Percentiles rank a stretch among this genome's conserved stretches.
These are phyloP conservation scores for Penicillium desertorum DNA, from an alignment of 495 filamentous ascomycete genomes.

Conservation along the genomic window DNA sequence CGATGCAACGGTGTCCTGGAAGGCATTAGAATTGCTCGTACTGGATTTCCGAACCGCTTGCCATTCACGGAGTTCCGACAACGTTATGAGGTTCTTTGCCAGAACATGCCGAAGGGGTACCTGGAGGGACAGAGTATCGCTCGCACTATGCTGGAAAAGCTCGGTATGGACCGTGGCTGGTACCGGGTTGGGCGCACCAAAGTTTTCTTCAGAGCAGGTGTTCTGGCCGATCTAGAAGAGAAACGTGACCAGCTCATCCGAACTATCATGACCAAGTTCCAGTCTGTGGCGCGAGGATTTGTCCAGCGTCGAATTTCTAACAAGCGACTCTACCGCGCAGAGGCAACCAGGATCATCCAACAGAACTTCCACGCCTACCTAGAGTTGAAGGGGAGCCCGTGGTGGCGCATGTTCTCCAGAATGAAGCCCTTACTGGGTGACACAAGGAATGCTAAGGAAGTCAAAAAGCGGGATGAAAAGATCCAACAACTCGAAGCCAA, in stretches of 20 bases:
- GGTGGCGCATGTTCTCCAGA: constrained; percentile 93
- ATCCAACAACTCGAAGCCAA: constrained; percentile 82
- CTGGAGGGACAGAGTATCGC: constrained; percentile 85
- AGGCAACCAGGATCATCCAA: constrained; percentile 93
- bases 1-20: constrained; percentile 98
- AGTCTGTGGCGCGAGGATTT: constrained; percentile 87
- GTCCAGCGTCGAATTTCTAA: constrained; percentile 81
- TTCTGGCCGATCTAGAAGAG: constrained; percentile 95
- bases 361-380: constrained; percentile 88
- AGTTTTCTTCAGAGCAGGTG: constrained; percentile 96
- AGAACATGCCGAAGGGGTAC: constrained; percentile 84
- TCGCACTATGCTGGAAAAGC: constrained; percentile 83
- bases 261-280: constrained; percentile 91
- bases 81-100: constrained; percentile 95
- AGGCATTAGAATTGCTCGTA: constrained; percentile 95
- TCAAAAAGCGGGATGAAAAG: constrained; percentile 91
- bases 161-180: constrained; percentile 77
- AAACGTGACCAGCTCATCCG: constrained; percentile 87
- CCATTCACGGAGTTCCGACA: constrained; percentile 92
- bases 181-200: constrained; percentile 96
- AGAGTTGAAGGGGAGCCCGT: constrained; percentile 84
- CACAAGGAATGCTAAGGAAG: constrained; percentile 83
- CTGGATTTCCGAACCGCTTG: constrained; percentile 95
- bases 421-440: constrained; percentile 95
- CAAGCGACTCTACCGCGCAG: constrained; percentile 90